Conservation (phyloP, 768 basidiomycete species). For the Leucocoprinus leucothites region DNA sequence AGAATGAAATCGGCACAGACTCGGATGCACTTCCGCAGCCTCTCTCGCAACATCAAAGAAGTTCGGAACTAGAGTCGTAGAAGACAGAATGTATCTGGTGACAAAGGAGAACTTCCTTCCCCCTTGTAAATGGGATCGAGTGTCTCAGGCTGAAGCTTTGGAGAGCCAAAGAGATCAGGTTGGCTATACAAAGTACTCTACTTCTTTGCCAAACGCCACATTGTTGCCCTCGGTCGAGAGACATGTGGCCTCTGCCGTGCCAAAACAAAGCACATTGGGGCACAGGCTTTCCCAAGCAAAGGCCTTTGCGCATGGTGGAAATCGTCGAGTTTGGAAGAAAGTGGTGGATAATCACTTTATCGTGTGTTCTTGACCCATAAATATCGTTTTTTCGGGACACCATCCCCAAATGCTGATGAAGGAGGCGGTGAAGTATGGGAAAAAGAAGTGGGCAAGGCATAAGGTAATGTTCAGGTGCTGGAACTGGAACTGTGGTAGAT, state of each 20-base stretch:
- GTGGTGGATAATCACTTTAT: background rate
- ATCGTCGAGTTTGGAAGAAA: background rate
- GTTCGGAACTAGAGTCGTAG: background rate
- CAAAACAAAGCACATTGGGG: background rate
- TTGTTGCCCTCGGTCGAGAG: background rate
- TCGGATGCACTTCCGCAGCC: slow-evolving; percentile 1
- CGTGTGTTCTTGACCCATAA: background rate
- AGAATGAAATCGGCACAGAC: background rate
- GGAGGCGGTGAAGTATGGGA: slow-evolving; percentile 1
- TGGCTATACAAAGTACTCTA: background rate
- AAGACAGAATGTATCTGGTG: background rate
- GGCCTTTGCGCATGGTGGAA: slow-evolving; percentile 1
- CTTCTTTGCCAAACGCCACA: background rate
- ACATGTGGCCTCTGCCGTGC: background rate
- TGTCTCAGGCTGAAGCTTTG: slow-evolving; percentile 4
- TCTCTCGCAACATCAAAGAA: background rate
- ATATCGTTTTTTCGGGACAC: background rate
- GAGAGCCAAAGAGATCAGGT: background rate
- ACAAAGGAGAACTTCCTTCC: background rate
- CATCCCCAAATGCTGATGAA: background rate
- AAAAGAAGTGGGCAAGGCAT: slow-evolving; percentile 8
- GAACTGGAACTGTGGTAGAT: background rate
- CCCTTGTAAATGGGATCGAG: background rate
- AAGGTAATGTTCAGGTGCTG: background rate
- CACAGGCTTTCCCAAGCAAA: slow-evolving; percentile 1